These are phyloP conservation scores for Eucalyptus decipiens DNA, from an alignment of 345 rosid species.

Conservation along the genomic window DNA sequence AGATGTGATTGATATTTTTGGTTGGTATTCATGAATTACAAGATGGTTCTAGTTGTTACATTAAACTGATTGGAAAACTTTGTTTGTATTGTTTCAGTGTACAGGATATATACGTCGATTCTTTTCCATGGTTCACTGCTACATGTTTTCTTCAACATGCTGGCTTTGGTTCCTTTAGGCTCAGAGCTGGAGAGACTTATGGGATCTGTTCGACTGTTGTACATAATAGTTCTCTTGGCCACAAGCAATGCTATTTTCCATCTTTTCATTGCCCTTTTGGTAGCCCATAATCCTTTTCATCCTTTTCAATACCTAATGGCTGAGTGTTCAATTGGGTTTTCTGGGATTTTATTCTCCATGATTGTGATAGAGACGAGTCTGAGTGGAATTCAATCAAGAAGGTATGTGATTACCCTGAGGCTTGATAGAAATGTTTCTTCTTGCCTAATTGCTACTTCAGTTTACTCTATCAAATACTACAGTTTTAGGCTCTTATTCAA, in stretches of 20 bases:
- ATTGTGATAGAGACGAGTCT: slow-evolving; percentile 91
- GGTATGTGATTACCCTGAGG: slow-evolving; percentile 31
- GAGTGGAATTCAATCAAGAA: slow-evolving; percentile 82
- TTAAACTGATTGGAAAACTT: neutral
- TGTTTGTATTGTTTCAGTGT: slow-evolving; percentile 40
- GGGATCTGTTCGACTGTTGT: slow-evolving; percentile 86
- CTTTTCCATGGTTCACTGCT: slow-evolving; percentile 85
- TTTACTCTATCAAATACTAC: neutral
- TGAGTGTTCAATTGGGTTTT: slow-evolving; percentile 90
- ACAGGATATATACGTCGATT: slow-evolving; percentile 72
- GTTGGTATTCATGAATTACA: neutral
- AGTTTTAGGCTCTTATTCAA: neutral
- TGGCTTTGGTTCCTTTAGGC: slow-evolving; percentile 95
- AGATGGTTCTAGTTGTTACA: neutral
- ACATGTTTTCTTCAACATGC: slow-evolving; percentile 90
- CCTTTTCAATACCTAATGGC: slow-evolving; percentile 29
- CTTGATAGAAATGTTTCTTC: neutral
- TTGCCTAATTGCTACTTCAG: neutral
- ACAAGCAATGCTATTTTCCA: slow-evolving; percentile 76
- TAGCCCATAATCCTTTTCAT: slow-evolving; percentile 49
- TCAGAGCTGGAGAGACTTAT: slow-evolving; percentile 93
- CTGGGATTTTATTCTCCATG: slow-evolving; percentile 86
- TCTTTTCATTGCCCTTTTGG: slow-evolving; percentile 61
- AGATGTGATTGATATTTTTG: neutral
- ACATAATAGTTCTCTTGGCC: slow-evolving; percentile 65